Evolutionary conservation across 1,139 yeast genomes (phyloP).

Genomic region (Komagataea norvegica): DNA sequence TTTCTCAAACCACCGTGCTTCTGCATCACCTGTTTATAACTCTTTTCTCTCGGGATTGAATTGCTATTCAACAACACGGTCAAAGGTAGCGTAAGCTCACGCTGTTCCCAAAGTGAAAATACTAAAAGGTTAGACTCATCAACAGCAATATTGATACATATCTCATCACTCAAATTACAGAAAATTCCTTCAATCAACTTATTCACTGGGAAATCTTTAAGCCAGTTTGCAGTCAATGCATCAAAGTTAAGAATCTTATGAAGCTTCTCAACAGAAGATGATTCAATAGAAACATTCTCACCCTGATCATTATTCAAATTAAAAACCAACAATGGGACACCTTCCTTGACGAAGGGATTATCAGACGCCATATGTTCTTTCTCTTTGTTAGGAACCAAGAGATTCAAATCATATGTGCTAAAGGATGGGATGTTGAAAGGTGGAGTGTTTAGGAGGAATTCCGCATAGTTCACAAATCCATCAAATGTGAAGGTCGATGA

Average conservation of each 20-base stretch:
- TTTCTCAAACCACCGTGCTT: constrained; percentile 5
- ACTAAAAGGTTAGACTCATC: constrained; percentile 29
- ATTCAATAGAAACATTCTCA: not conserved
- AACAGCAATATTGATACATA: constrained; percentile 36
- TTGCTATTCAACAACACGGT: constrained; percentile 10
- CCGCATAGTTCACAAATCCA: constrained; percentile 2
- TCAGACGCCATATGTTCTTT: not conserved
- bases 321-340: constrained; percentile 8
- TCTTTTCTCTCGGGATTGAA: constrained; percentile 27
- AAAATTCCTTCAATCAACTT: constrained; percentile 38
- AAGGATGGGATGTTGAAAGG: constrained; percentile 8
- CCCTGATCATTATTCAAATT: not conserved
- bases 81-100: constrained; percentile 11
- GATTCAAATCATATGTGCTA: constrained; percentile 4
- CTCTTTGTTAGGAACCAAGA: constrained; percentile 4
- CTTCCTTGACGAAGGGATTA: constrained; percentile 4
- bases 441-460: constrained; percentile 5
- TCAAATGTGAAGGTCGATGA: constrained; percentile 2
- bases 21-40: constrained; percentile 28
- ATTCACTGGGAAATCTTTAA: constrained; percentile 30
- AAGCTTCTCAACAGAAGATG: not conserved
- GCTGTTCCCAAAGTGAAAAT: constrained; percentile 31
- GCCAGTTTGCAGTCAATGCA: constrained; percentile 39
- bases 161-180: constrained; percentile 35
- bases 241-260: constrained; percentile 29